Base-by-base conservation (phyloP, 306 rosid genomes). In the Quercus parvula region DNA sequence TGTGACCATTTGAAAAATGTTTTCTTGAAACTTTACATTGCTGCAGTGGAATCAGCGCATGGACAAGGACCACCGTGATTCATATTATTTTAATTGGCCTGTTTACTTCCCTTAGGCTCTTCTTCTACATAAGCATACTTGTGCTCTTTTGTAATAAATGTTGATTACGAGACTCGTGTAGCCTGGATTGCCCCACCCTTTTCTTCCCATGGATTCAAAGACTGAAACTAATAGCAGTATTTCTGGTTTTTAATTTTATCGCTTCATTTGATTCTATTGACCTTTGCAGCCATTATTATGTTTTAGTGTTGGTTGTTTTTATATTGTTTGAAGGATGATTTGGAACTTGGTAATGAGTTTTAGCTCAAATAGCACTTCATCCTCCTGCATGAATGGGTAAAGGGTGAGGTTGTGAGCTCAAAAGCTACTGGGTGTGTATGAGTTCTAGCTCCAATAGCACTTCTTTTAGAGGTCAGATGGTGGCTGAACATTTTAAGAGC, bases 21-120 rank as follows among this genome's bases (percentile, higher is more conserved):
- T 28, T 69, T 77, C 5, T 75, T 49, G 55, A 80, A 75, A 75
- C 2, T 38, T 33, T 78, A 30, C 81, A 85, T 49, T 81, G 22
- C 58, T 87, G 95, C 97, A 95, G 95, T 92, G 98, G 98, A 95
- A 95, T 87, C 73, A 91, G 88, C 66, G 71, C 74, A 88, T 90
- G 92, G 94, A 88, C 87, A 92, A 12, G 91, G 84, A 59, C 2
- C 79, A 11, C 77, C 88, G 99, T 19, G 89, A 90, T 19, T 81
- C 94, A 0, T 95, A 87, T 87, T 92, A 92, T 81, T 74, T 59
- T 83, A 90, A 95, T 76, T 90, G 92, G 97, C 95, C 97, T 33
- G 6, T 81, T 72, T 92, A 87, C 87, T 95, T 95, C 83, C 94
- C 97, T 67, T 92, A 89, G 85, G 75, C 56, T 71, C 41, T 68